Evolutionary conservation across 495 filamentous ascomycete genomes (phyloP), one percentile per base, ranked within the genome.

Genomic region (Penicillium macrosclerotiorum): DNA sequence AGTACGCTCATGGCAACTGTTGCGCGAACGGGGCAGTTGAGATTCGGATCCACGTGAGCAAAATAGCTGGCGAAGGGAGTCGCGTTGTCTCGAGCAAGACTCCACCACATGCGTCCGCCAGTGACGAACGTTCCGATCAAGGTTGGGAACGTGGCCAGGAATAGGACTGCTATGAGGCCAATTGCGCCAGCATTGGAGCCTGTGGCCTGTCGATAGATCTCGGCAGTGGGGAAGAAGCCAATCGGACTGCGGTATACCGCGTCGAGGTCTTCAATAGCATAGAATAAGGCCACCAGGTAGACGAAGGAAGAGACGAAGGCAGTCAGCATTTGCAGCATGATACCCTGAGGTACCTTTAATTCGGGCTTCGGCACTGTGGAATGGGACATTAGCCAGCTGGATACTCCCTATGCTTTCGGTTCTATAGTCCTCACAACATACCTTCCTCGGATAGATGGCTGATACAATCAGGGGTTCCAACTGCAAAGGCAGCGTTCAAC

Each of bases 141-240:
- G 25, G 78, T 77, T 36, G 81, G 73, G 42, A 83, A 60, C 8
- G 77, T 79, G 2, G 79, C 75, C 11, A 85, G 60, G 52, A 82
- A 80, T 0, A 63, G 48, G 0, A 63, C 60, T 1, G 60, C 56
- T 4, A 92, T 72, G 0, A 90, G 77, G 8, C 84, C 85, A 4
- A 84, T 71, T 0, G 74, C 64, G 9, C 77, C 84, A 5, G 72
- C 76, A 5, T 62, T 59, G 45, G 72, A 73, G 5, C 74, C 74
- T 1, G 88, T 90, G 1, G 87, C 82, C 71, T 90, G 87, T 14
- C 60, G 68, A 64, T 92, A 92, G 46, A 90, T 85, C 37, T 75
- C 76, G 13, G 84, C 80, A 3, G 89, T 78, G 6, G 88, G 87
- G 62, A 88, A 90, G 11, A 76, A 72, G 29, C 74, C 78, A 24